A percentile compares a stretch with the other conserved stretches of the same genome.
phyloP scores from a whole-genome alignment of 805 yeast genomes.

The Nakazawaea ernobii region DNA sequence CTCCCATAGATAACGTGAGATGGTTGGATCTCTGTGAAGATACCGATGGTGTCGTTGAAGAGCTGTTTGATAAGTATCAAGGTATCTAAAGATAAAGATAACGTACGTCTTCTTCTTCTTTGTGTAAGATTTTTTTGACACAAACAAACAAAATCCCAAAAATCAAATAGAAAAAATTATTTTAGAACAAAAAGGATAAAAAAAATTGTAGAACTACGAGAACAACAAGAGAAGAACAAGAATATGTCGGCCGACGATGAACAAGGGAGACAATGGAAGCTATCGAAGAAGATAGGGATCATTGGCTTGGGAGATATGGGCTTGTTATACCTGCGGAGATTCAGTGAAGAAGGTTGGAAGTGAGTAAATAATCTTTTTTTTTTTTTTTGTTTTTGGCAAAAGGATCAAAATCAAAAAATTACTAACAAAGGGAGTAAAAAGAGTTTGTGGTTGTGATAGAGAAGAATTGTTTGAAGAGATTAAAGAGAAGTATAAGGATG shows the following conservation, averaged over 20 bases:
- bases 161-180: not conserved
- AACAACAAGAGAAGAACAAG: not conserved
- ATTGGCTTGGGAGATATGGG: conserved; percentile 99
- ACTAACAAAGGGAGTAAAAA: conserved; percentile 8
- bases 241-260: conserved; percentile 5
- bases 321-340: conserved; percentile 69
- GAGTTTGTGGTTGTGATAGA: conserved; percentile 81
- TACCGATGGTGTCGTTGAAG: conserved; percentile 49
- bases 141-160: not conserved
- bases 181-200: not conserved
- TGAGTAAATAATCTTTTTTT: too few relatives aligned
- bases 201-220: not conserved
- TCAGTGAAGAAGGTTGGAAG: conserved; percentile 80
- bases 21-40: conserved; percentile 71
- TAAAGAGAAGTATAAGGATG: conserved; percentile 31
- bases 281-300: conserved; percentile 66
- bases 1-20: conserved; percentile 38
- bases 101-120: not conserved
- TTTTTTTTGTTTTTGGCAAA: too few relatives aligned
- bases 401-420: not conserved
- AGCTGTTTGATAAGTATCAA: conserved; percentile 27
- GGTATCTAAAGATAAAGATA: not conserved
- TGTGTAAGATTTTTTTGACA: not conserved
- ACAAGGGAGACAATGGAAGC: conserved; percentile 28
- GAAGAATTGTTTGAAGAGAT: conserved; percentile 55